These are phyloP conservation scores for Rhododendron molle DNA, from an alignment of 148 eudicot species.

Conservation along the genomic window DNA sequence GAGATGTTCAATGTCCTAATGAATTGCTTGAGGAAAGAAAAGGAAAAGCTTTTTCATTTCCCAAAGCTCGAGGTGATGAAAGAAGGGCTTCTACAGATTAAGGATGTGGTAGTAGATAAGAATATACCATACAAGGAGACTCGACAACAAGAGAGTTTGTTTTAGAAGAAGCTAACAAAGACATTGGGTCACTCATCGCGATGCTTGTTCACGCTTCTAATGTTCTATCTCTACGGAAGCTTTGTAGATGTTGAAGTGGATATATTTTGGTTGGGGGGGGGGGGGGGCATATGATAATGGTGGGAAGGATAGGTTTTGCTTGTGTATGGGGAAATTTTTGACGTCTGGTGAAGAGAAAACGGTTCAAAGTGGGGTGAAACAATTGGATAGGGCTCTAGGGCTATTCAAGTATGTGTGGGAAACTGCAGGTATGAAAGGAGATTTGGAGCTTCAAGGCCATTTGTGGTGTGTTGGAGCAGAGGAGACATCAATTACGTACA, in stretches of 20 bases:
- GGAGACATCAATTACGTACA: conserved; percentile 43
- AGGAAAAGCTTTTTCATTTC: conserved; percentile 40
- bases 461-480: conserved; percentile 70
- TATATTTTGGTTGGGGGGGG: too few species aligned
- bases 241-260: conserved; percentile 65
- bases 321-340: conserved; percentile 77
- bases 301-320: conserved; percentile 34
- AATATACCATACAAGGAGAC: conserved; percentile 71
- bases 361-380: conserved; percentile 63
- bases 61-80: conserved; percentile 76
- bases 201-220: conserved; percentile 78
- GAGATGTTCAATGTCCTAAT: conserved; percentile 76
- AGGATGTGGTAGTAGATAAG: conserved; percentile 64
- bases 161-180: conserved; percentile 67
- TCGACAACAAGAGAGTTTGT: conserved; percentile 55
- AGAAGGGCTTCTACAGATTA: conserved; percentile 81
- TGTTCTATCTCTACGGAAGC: conserved; percentile 64
- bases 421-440: conserved; percentile 51
- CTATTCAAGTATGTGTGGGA: conserved; percentile 73
- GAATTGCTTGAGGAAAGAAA: conserved; percentile 48
- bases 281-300: conserved; percentile 53
- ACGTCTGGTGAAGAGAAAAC: conserved; percentile 60
- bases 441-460: conserved; percentile 75
- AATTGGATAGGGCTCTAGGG: conserved; percentile 62
- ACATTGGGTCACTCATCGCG: conserved; percentile 67